Conservation (phyloP, 2,329 filamentous ascomycete species). For the Stachybotrys chartarum region DNA sequence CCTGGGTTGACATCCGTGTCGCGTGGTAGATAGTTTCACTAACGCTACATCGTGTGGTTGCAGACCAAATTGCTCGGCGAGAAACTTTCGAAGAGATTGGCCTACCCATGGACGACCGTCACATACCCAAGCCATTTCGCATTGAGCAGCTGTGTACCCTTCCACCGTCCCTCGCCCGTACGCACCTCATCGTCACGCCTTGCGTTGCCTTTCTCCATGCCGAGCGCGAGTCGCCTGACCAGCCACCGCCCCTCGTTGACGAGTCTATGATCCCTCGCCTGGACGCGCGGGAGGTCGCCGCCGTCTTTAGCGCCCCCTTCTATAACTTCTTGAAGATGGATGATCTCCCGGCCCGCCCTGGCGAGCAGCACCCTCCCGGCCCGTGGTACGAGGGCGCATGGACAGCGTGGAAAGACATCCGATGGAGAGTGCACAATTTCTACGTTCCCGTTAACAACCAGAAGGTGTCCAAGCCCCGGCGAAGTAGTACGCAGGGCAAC, state of each 20-base stretch:
- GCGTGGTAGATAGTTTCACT: background rate
- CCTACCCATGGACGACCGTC: constrained; percentile 62
- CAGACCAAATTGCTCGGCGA: constrained; percentile 75
- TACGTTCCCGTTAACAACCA: constrained; percentile 74
- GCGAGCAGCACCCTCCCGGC: constrained; percentile 36
- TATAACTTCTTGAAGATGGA: constrained; percentile 65
- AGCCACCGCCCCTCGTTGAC: constrained; percentile 44
- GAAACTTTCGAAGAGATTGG: constrained; percentile 94
- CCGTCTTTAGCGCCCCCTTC: constrained; percentile 86
- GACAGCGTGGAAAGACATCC: constrained; percentile 68
- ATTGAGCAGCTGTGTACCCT: constrained; percentile 85
- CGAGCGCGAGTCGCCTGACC: constrained; percentile 32
- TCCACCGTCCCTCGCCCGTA: constrained; percentile 67
- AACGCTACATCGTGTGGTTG: background rate
- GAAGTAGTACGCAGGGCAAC: constrained; percentile 33
- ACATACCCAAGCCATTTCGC: constrained; percentile 68
- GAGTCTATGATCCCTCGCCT: constrained; percentile 70
- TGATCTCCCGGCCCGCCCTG: constrained; percentile 43
- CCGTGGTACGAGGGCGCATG: constrained; percentile 83
- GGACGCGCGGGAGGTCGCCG: constrained; percentile 85
- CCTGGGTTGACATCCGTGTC: background rate
- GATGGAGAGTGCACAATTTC: constrained; percentile 90
- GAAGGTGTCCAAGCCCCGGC: constrained; percentile 55
- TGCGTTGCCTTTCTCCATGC: constrained; percentile 73
- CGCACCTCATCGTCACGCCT: constrained; percentile 66